phyloP scores from a whole-genome alignment of 106 monocot genomes.

The Dioscorea dumetorum region DNA sequence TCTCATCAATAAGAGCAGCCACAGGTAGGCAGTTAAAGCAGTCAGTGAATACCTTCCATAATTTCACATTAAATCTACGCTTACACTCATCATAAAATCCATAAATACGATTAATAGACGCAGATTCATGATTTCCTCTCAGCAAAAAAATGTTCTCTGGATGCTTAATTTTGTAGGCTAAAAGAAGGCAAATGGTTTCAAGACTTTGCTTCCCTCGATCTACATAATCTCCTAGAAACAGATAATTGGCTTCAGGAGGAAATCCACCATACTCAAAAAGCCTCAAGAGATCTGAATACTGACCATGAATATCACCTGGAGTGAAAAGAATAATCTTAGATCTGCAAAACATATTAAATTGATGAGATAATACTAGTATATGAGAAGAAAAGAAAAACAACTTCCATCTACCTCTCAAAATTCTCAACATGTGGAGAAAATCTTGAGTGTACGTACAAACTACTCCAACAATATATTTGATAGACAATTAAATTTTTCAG shows the following conservation, averaged over 20 bases:
- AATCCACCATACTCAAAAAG: conserved; percentile 6
- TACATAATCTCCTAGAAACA: conserved; percentile 2
- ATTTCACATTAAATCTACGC: conserved; percentile 1
- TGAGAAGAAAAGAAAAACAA: too few relatives aligned
- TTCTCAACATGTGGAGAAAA: too few relatives aligned
- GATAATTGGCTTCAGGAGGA: conserved; percentile 3
- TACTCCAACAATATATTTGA: too few relatives aligned
- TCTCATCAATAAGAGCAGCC: conserved; percentile 3
- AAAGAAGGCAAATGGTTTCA: neutral
- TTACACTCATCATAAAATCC: conserved; percentile 1
- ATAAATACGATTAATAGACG: neutral
- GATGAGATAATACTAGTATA: neutral
- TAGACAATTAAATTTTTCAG: too few relatives aligned
- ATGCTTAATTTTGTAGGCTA: conserved; percentile 1
- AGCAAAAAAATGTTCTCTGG: neutral
- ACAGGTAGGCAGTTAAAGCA: conserved; percentile 6
- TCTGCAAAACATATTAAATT: neutral
- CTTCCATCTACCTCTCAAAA: too few relatives aligned
- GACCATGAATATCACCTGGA: conserved; percentile 2
- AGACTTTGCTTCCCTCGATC: neutral
- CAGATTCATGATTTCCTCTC: neutral
- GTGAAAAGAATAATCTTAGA: conserved; percentile 3
- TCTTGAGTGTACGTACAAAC: too few relatives aligned
- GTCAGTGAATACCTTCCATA: conserved; percentile 1
- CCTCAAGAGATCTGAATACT: neutral